Evolutionary conservation across 169 alveolate genomes (phyloP).

Genomic region (Plasmodium vinckei): DNA sequence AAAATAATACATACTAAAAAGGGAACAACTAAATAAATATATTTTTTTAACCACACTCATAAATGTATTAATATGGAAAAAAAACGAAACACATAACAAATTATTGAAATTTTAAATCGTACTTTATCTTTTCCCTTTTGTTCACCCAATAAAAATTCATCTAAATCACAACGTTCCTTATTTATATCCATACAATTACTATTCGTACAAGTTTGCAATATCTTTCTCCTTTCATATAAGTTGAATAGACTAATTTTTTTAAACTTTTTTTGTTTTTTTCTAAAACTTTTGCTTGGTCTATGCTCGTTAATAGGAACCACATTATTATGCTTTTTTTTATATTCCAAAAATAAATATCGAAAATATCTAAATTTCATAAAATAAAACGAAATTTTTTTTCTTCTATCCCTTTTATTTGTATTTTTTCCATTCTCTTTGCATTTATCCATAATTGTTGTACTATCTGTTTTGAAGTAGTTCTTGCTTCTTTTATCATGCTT

Average conservation of each 20-base stretch:
- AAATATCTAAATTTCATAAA: slow-evolving; percentile 38
- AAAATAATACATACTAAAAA: neutral
- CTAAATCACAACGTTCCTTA: slow-evolving; percentile 10
- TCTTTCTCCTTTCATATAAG: slow-evolving; percentile 9
- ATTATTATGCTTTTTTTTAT: slow-evolving; percentile 9
- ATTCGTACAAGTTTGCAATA: neutral
- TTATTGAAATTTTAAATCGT: slow-evolving; percentile 2
- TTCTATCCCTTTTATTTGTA: slow-evolving; percentile 1
- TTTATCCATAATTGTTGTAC: neutral
- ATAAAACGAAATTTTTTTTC: slow-evolving; percentile 28
- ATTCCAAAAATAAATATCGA: slow-evolving; percentile 3
- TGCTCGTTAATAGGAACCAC: slow-evolving; percentile 6
- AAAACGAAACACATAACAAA: neutral
- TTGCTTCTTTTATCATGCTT: slow-evolving; percentile 1
- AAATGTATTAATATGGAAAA: neutral
- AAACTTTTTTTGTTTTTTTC: slow-evolving; percentile 38
- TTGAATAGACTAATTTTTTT: slow-evolving; percentile 32
- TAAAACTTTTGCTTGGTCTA: slow-evolving; percentile 8
- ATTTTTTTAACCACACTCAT: neutral
- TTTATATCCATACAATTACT: neutral
- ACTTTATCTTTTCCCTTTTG: slow-evolving; percentile 46
- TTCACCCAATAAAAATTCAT: slow-evolving; percentile 28
- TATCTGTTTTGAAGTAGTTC: neutral
- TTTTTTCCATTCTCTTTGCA: slow-evolving; percentile 11
- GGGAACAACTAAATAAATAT: neutral